phyloP scores from a whole-genome alignment of 106 monocot species.

The Dactylorhiza incarnata region DNA sequence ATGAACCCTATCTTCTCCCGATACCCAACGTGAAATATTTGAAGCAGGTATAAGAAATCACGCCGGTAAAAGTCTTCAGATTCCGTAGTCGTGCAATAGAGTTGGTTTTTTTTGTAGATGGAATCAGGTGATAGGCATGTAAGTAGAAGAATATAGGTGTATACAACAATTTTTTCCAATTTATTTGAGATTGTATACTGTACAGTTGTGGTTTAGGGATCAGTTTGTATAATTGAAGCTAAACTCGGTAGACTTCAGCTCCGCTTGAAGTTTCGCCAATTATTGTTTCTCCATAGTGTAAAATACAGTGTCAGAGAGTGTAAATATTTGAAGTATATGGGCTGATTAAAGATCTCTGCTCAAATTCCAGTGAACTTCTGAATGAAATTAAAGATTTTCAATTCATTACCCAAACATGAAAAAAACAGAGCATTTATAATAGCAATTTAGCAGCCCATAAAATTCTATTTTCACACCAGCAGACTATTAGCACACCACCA shows the following conservation, averaged over 20 bases:
- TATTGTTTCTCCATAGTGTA: neutral
- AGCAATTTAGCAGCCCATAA: no score
- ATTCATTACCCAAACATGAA: no score
- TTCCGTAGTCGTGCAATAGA: neutral
- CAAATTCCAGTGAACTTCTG: no score
- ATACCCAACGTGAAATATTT: slow-evolving; percentile 23
- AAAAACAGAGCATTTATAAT: no score
- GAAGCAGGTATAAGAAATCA: neutral
- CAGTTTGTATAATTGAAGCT: neutral
- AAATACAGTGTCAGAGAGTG: neutral
- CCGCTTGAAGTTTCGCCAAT: neutral
- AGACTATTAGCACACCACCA: no score
- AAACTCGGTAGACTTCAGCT: neutral
- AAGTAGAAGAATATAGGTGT: neutral
- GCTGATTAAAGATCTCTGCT: no score
- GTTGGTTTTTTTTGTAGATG: neutral
- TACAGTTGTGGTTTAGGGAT: neutral
- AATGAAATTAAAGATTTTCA: no score
- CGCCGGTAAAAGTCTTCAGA: neutral
- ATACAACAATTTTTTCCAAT: neutral
- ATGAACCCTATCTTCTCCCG: slow-evolving; percentile 20
- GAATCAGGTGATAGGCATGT: neutral
- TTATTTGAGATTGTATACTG: neutral
- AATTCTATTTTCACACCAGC: no score
- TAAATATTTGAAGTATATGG: neutral